phyloP scores from a whole-genome alignment of 208 protist genomes.

The Acanthamoeba triangularis region DNA sequence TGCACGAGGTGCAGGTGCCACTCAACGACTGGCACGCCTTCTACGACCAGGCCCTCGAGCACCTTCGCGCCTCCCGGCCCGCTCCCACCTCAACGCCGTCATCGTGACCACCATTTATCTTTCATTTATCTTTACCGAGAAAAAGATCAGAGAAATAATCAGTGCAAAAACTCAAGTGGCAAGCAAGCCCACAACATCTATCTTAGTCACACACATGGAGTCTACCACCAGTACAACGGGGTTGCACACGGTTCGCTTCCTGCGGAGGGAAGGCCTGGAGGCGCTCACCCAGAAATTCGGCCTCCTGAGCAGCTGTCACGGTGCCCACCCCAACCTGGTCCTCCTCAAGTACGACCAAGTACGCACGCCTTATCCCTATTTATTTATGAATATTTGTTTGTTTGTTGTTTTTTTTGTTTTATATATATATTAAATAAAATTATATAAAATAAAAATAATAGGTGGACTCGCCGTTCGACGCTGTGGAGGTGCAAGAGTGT shows the following conservation, averaged over 20 bases:
- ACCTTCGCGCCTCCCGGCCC: neutral
- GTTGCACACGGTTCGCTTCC: neutral
- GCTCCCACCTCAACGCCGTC: no score
- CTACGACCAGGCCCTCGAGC: neutral
- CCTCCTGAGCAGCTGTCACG: neutral
- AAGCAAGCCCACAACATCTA: no score
- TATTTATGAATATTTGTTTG: neutral
- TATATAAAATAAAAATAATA: no score
- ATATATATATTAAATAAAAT: no score
- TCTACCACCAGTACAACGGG: neutral
- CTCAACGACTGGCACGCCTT: neutral
- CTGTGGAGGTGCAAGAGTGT: slow-evolving; percentile 17
- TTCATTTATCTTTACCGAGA: no score
- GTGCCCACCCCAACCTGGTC: slow-evolving; percentile 21
- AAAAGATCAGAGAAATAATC: no score
- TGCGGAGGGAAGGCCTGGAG: slow-evolving; percentile 39
- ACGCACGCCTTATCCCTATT: neutral
- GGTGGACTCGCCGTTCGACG: slow-evolving; percentile 31
- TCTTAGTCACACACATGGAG: no score
- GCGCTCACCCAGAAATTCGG: neutral
- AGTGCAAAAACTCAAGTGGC: no score
- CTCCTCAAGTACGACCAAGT: slow-evolving; percentile 42
- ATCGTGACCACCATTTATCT: no score
- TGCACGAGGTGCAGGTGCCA: neutral
- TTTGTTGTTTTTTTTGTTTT: neutral